These are phyloP conservation scores for Hapsidospora chrysogenum DNA, from an alignment of 495 filamentous ascomycete species.

Conservation along the genomic window DNA sequence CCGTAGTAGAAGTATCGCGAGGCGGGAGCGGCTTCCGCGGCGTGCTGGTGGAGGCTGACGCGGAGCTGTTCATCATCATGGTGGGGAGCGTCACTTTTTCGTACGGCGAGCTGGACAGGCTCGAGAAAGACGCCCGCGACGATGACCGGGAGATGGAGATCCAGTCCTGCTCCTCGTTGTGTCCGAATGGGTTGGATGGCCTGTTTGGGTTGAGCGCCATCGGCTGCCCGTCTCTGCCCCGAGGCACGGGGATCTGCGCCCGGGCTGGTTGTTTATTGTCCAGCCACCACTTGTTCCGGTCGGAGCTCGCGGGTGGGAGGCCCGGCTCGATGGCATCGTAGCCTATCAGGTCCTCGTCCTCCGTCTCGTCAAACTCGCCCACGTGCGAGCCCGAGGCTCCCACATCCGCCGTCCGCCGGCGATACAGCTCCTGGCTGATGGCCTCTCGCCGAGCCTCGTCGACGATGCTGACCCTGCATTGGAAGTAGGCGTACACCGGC, in stretches of 20 bases:
- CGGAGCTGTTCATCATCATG: too few species aligned
- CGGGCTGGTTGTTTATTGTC: conserved; percentile 67
- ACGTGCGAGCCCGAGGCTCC: conserved; percentile 26
- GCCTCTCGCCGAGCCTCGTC: conserved; percentile 54
- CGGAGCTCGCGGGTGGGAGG: conserved; percentile 78
- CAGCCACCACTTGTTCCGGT: conserved; percentile 87
- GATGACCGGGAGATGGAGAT: conserved; percentile 36
- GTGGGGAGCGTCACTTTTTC: conserved; percentile 26
- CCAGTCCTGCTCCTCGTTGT: conserved; percentile 63
- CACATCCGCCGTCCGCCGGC: conserved; percentile 43
- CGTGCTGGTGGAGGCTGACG: conserved; percentile 19
- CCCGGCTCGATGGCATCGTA: conserved; percentile 64
- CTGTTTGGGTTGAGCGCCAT: conserved; percentile 52
- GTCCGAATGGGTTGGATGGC: conserved; percentile 65
- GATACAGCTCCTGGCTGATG: conserved; percentile 56
- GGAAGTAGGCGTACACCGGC: conserved; percentile 79
- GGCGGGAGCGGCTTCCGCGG: conserved; percentile 36
- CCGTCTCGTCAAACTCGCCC: conserved; percentile 32
- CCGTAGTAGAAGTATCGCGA: conserved; percentile 30
- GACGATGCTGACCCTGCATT: conserved; percentile 63
- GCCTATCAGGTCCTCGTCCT: conserved; percentile 59
- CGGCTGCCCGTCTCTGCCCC: conserved; percentile 21
- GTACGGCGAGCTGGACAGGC: conserved; percentile 26
- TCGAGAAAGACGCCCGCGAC: conserved; percentile 27
- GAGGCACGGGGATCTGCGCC: conserved; percentile 50